Percentiles rank a stretch among this genome's conserved stretches.
phyloP scores from a whole-genome alignment of 805 yeast species.

The Saccharomycopsis sp. region DNA sequence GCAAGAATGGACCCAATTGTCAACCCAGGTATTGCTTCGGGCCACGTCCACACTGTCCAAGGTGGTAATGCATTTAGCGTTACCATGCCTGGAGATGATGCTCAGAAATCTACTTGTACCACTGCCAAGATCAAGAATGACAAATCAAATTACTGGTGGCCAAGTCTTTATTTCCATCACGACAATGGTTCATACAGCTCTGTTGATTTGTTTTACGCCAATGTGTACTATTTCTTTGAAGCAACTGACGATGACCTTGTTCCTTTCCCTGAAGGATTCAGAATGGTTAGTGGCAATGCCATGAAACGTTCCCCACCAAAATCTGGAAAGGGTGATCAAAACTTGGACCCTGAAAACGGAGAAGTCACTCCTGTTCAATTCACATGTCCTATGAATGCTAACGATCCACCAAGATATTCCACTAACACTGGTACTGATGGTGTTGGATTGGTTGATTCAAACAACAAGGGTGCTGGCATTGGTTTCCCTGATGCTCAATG shows the following conservation, averaged over 20 bases:
- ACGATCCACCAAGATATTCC: conserved; percentile 2
- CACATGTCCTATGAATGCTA: conserved; percentile 9
- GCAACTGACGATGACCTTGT: conserved; percentile 13
- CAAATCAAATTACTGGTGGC: conserved; percentile 14
- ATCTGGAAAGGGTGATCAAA: conserved; percentile 3
- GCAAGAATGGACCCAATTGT: conserved; percentile 13
- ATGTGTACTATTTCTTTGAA: conserved; percentile 15
- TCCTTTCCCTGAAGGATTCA: conserved; percentile 12
- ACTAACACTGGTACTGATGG: conserved; percentile 11
- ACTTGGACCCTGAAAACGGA: conserved; percentile 6
- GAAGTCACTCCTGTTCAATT: conserved; percentile 7
- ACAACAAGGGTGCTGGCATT: conserved; percentile 8
- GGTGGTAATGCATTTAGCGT: conserved; percentile 11
- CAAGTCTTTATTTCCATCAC: conserved; percentile 6
- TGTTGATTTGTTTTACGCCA: conserved; percentile 8
- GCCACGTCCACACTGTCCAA: conserved; percentile 8
- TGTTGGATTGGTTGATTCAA: conserved; percentile 9
- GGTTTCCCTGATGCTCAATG: conserved; percentile 13
- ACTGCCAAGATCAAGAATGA: conserved; percentile 10
- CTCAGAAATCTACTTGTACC: conserved; percentile 11
- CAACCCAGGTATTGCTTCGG: conserved; percentile 6
- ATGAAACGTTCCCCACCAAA: conserved; percentile 7
- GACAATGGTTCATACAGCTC: conserved; percentile 3
- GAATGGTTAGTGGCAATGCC: conserved; percentile 16
- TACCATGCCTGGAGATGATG: conserved; percentile 8